Evolutionary conservation across 257 asterid species (phyloP), one percentile per base, ranked within the genome.

Genomic region (Nicotiana noctiflora): DNA sequence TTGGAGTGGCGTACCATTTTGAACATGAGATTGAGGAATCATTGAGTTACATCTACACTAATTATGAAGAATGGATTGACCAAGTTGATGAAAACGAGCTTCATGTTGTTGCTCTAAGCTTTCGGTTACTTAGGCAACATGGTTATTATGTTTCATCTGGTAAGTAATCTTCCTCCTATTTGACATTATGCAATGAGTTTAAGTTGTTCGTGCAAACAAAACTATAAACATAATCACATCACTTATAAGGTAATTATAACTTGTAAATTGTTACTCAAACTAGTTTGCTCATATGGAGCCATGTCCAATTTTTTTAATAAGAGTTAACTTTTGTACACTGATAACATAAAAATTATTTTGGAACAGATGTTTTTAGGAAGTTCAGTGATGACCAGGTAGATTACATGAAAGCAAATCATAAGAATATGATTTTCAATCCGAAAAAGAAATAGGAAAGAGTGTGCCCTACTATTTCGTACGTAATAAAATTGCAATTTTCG

Each of bases 1-100:
- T 86, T 34, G 87, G 89, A 1, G 76, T 81, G n/a, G 18, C 81
- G 2, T 86, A 86, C 57, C 85, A 79, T 44, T 86, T 86, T 66
- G 81, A 65, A 61, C 57, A 27, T 2, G 65, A 75, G 3, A 84
- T 86, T 6, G 83, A 79, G 17, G 72, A 27, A 15, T 57, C 52
- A 3, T 17, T 68, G 6, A 34, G 7, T 2, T 0, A 8, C 8
- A 2, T 86, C 4, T 66, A 1, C 17, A 18, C 0, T 66, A 0
- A 0, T 66, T 66, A 66, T 66, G 5, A 13, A 19, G n/a, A 19
- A 51, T 25, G n/a, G 75, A 66, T 66, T 46, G 44, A 7, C 3
- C 72, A 80, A 65, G 5, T 6, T 37, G 79, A 55, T 44, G 78
- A 15, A 15, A 66, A 2, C 12, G 52, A 81, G 27, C 84, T 84